A percentile compares a stretch with the other conserved stretches of the same genome.
These are phyloP conservation scores for Marsdenia floribunda DNA, from an alignment of 257 asterid genomes.

Conservation along the genomic window DNA sequence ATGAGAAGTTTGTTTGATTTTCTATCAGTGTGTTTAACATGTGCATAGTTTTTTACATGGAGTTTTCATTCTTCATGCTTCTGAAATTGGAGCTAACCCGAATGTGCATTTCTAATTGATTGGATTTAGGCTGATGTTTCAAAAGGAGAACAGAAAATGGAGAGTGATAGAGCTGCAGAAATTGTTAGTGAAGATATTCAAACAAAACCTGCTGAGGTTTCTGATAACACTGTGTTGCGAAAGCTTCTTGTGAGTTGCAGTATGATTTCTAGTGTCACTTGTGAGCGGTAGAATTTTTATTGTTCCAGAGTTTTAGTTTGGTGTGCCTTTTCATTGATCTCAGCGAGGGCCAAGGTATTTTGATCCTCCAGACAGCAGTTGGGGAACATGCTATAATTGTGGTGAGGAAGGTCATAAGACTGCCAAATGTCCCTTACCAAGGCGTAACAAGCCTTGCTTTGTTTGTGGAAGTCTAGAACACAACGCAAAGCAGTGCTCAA, in stretches of 20 bases:
- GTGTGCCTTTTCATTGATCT: constrained; percentile 32
- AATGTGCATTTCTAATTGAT: neutral
- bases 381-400: constrained; percentile 95
- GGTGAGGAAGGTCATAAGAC: constrained; percentile 91
- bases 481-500: constrained; percentile 65
- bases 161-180: constrained; percentile 32
- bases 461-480: constrained; percentile 93
- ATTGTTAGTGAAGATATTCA: constrained; percentile 31
- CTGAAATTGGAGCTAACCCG: constrained; percentile 1
- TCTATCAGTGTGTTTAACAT: neutral
- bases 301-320: constrained; percentile 25
- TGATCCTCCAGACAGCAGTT: constrained; percentile 86
- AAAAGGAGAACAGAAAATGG: constrained; percentile 36
- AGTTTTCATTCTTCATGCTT: neutral
- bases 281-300: constrained; percentile 21
- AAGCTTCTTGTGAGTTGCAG: constrained; percentile 96
- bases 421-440: constrained; percentile 73
- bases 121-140: constrained; percentile 43
- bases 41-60: neutral
- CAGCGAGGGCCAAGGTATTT: constrained; percentile 99
- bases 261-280: constrained; percentile 29
- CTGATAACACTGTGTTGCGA: constrained; percentile 60
- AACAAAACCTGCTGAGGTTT: constrained; percentile 36
- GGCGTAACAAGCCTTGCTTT: constrained; percentile 89
- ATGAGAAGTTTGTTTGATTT: neutral